Evolutionary conservation across 2,329 filamentous ascomycete genomes (phyloP).

Genomic region (Dactylellina haptotyla): DNA sequence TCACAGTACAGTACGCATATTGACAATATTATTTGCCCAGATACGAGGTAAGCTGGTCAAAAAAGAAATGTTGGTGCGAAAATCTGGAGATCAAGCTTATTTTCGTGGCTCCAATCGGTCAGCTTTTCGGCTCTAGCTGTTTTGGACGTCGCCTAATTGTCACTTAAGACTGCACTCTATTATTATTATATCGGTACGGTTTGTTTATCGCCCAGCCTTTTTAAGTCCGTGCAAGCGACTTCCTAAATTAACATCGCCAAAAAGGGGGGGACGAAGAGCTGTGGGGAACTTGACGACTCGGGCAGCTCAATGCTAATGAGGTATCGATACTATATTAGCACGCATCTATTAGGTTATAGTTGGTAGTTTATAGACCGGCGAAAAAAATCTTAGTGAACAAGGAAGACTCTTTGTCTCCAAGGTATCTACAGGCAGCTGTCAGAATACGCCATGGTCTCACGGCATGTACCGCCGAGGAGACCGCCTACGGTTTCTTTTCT

Average conservation of each 20-base stretch:
- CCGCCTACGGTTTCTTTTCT: slow-evolving; percentile 33
- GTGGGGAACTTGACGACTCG: slow-evolving; percentile 26
- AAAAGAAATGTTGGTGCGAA: slow-evolving; percentile 26
- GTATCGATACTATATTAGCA: slow-evolving; percentile 22
- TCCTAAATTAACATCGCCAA: slow-evolving; percentile 40
- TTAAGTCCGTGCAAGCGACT: slow-evolving; percentile 51
- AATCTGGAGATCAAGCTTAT: slow-evolving; percentile 51
- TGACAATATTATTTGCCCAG: neutral
- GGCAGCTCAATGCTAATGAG: slow-evolving; percentile 36
- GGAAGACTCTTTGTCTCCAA: slow-evolving; percentile 23
- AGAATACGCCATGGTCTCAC: slow-evolving; percentile 25
- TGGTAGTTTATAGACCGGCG: slow-evolving; percentile 16
- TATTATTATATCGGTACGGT: slow-evolving; percentile 39
- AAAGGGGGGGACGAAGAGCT: slow-evolving; percentile 15
- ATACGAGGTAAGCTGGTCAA: slow-evolving; percentile 7
- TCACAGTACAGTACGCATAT: neutral
- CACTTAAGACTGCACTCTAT: slow-evolving; percentile 37
- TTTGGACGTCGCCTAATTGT: slow-evolving; percentile 50
- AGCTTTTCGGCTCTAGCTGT: slow-evolving; percentile 42
- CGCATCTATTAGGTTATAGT: slow-evolving; percentile 31
- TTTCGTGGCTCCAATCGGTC: slow-evolving; percentile 55
- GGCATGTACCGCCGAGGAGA: slow-evolving; percentile 49
- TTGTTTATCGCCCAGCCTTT: slow-evolving; percentile 23
- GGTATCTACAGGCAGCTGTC: slow-evolving; percentile 35
- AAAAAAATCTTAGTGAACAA: slow-evolving; percentile 1